Evolutionary conservation across 257 asterid species (phyloP).

Genomic region (Solanum chiquidenum): DNA sequence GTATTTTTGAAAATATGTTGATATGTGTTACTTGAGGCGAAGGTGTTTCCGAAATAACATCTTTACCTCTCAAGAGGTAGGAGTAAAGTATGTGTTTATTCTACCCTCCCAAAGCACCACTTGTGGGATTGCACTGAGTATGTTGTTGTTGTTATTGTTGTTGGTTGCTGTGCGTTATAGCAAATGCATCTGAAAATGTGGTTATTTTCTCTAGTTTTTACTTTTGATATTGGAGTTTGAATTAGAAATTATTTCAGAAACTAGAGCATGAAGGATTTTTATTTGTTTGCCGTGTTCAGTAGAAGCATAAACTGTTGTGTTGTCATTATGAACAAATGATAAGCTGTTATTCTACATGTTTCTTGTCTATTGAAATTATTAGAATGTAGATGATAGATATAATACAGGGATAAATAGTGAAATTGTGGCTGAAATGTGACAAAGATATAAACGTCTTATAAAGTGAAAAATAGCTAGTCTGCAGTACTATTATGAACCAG

Average conservation of each 20-base stretch:
- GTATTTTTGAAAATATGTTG: background rate
- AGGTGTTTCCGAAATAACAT: no score
- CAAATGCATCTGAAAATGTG: background rate
- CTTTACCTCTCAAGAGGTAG: no score
- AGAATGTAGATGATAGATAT: background rate
- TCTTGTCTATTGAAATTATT: background rate
- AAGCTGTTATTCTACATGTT: background rate
- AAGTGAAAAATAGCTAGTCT: background rate
- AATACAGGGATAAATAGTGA: background rate
- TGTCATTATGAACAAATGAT: background rate
- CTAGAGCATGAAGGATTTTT: background rate
- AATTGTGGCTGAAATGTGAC: background rate
- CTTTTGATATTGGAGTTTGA: background rate
- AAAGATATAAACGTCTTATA: background rate
- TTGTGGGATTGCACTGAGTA: no score
- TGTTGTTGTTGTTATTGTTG: no score
- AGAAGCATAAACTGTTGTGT: background rate
- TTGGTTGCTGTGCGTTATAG: background rate
- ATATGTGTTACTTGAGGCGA: no score
- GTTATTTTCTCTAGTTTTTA: background rate
- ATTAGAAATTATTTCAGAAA: background rate
- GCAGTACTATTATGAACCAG: slow-evolving; percentile 18
- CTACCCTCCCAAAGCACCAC: background rate
- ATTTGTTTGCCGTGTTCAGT: background rate
- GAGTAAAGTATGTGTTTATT: background rate